These are phyloP conservation scores for Phytophthora pseudosyringae DNA, from an alignment of 352 stramenopile genomes.

Conservation along the genomic window DNA sequence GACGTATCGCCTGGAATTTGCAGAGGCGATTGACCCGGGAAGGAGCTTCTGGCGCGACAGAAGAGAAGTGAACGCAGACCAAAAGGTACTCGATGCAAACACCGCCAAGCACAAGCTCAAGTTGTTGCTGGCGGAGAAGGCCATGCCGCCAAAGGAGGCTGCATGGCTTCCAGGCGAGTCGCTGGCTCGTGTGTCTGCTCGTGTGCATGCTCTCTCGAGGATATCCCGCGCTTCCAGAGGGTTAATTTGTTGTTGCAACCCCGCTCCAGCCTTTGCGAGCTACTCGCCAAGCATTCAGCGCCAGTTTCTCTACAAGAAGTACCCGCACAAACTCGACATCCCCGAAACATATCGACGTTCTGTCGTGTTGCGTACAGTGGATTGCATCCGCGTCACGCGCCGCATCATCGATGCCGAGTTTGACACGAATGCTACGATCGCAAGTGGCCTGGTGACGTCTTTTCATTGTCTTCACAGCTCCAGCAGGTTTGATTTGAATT, in stretches of 20 bases:
- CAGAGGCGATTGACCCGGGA: conserved; percentile 65
- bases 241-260: conserved; percentile 31
- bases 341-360: conserved; percentile 48
- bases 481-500: conserved; percentile 58
- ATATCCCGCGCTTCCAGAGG: conserved; percentile 35
- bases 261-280: conserved; percentile 40
- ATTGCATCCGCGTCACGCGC: conserved; percentile 57
- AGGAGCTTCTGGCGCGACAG: conserved; percentile 50
- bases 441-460: conserved; percentile 34
- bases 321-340: conserved; percentile 58
- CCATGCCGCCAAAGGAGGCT: conserved; percentile 48
- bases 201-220: conserved; percentile 56
- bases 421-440: conserved; percentile 40
- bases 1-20: conserved; percentile 59
- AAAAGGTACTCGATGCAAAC: conserved; percentile 50
- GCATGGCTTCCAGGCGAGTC: conserved; percentile 53
- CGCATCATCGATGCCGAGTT: conserved; percentile 59
- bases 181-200: conserved; percentile 46
- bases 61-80: conserved; percentile 54
- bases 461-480: conserved; percentile 63
- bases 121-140: conserved; percentile 39
- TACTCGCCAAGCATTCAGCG: conserved; percentile 56
- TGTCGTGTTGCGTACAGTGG: conserved; percentile 64
- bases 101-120: conserved; percentile 66
- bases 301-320: conserved; percentile 75